Percentiles rank a stretch among this genome's conserved stretches.
Evolutionary conservation across 257 asterid species (phyloP).

Genomic region (Solanum phureja): DNA sequence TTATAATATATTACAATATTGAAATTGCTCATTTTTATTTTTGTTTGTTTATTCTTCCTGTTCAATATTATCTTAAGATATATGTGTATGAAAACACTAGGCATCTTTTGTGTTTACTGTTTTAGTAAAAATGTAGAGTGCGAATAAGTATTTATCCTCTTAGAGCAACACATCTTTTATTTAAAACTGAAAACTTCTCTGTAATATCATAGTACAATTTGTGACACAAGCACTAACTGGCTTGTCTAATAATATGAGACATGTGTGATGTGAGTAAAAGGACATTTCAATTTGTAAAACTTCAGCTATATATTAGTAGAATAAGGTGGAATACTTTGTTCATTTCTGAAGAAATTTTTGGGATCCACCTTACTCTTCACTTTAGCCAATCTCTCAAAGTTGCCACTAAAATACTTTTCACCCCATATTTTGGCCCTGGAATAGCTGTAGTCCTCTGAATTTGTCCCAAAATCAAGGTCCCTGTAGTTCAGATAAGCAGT

Average conservation of each 20-base stretch:
- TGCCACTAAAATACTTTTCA: not conserved
- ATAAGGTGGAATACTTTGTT: not conserved
- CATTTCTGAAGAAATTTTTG: not conserved
- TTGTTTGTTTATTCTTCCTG: not conserved
- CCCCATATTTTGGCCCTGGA: not conserved
- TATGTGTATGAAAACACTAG: not conserved
- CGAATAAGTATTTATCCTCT: not conserved
- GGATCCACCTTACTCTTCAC: not conserved
- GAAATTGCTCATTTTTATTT: not conserved
- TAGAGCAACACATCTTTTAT: not conserved
- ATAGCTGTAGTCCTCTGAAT: not conserved
- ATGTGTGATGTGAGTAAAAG: not conserved
- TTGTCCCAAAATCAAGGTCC: not conserved
- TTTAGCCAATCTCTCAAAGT: not conserved
- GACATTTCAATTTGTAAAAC: not conserved
- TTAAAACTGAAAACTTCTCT: not conserved
- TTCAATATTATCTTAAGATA: not conserved
- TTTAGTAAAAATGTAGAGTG: not conserved
- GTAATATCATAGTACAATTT: not conserved
- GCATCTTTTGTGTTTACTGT: not conserved
- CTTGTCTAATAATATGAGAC: not conserved
- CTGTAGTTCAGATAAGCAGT: not conserved
- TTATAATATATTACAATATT: too few species aligned
- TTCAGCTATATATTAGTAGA: not conserved
- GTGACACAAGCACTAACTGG: not conserved